A percentile compares a stretch with the other conserved stretches of the same genome.
Evolutionary conservation across 148 eudicot genomes (phyloP).

Genomic region (Vaccinium vitisidaea): DNA sequence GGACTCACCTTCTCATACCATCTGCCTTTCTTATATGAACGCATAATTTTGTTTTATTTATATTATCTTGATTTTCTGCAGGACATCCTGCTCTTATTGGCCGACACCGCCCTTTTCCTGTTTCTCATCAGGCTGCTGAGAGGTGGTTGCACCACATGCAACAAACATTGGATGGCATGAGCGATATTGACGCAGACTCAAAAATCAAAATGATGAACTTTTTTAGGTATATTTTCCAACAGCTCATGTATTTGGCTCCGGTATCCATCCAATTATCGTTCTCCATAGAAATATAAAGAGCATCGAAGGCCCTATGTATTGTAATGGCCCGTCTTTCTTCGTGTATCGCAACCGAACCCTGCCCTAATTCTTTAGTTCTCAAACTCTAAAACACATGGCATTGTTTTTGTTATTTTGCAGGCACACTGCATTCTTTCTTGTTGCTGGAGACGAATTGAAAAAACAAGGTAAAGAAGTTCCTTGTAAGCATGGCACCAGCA

Average conservation of each 20-base stretch:
- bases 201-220: slow-evolving; percentile 83
- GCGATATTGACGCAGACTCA: slow-evolving; percentile 67
- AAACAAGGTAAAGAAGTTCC: slow-evolving; percentile 40
- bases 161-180: slow-evolving; percentile 56
- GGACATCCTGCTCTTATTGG: slow-evolving; percentile 92
- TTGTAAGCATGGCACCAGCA: slow-evolving; percentile 51
- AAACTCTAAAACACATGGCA: not conserved
- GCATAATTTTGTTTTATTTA: not conserved
- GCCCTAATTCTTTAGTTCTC: not conserved
- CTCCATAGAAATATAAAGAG: not conserved
- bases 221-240: slow-evolving; percentile 51
- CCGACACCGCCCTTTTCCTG: slow-evolving; percentile 89
- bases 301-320: not conserved
- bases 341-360: not conserved
- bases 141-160: slow-evolving; percentile 95
- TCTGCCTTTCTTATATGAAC: not conserved
- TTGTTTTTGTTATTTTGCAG: slow-evolving; percentile 29
- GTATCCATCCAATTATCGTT: not conserved
- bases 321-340: not conserved
- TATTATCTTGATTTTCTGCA: slow-evolving; percentile 26
- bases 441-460: slow-evolving; percentile 90
- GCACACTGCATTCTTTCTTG: slow-evolving; percentile 94
- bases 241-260: not conserved
- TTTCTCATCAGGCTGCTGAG: slow-evolving; percentile 84
- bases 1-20: not conserved